Evolutionary conservation across 1,284 basidiomycete genomes (phyloP).

Genomic region (Inonotus hispidus): DNA sequence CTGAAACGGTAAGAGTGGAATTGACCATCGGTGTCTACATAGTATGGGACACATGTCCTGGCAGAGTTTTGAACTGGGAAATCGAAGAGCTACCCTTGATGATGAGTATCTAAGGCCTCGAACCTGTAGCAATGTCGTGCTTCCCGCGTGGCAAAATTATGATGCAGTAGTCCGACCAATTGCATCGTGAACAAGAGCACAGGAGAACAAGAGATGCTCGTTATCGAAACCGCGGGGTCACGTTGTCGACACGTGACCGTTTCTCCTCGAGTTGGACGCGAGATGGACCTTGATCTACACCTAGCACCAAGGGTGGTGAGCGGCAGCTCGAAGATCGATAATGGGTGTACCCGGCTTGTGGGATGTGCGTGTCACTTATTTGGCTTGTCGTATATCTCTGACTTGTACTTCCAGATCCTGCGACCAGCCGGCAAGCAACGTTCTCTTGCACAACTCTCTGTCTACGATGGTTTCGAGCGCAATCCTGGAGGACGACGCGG

Average conservation of each 20-base stretch:
- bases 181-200: no score
- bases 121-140: no score
- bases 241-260: background rate
- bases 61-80: no score
- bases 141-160: no score
- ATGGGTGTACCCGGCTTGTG: slow-evolving; percentile 26
- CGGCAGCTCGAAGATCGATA: background rate
- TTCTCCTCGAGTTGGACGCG: background rate
- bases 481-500: slow-evolving; percentile 55
- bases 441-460: slow-evolving; percentile 63
- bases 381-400: background rate
- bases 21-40: no score
- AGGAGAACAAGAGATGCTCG: no score
- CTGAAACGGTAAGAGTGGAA: no score
- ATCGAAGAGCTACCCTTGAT: no score
- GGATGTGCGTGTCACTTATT: slow-evolving; percentile 27
- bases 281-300: background rate
- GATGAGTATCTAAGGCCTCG: no score
- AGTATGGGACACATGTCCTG: no score
- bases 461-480: slow-evolving; percentile 64
- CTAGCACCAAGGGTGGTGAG: background rate
- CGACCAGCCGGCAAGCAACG: slow-evolving; percentile 55
- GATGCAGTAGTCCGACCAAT: no score
- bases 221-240: no score
- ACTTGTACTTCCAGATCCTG: slow-evolving; percentile 42